A percentile compares a stretch with the other conserved stretches of the same genome.
Conservation (phyloP, 768 basidiomycete species). For the Panellus pusillus region DNA sequence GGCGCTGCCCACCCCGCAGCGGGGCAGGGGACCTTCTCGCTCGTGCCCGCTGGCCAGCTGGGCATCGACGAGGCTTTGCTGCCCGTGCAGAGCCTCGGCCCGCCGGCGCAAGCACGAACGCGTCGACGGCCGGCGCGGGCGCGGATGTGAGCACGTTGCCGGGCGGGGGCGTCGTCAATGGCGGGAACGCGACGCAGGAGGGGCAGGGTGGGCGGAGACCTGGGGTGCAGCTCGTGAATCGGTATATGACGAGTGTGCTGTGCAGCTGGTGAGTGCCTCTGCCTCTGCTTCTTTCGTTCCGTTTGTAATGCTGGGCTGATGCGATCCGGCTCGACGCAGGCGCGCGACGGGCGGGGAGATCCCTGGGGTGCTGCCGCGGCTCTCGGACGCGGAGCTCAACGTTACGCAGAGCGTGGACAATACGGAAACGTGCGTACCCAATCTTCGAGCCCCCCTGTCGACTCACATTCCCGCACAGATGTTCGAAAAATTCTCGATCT, state of each 20-base stretch:
- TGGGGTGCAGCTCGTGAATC: conserved; percentile 75
- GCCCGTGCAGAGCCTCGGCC: conserved; percentile 59
- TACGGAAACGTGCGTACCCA: conserved; percentile 65
- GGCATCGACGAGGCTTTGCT: conserved; percentile 68
- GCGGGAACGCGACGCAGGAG: conserved; percentile 64
- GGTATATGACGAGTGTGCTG: conserved; percentile 78
- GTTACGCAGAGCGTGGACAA: conserved; percentile 64
- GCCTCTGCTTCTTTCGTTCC: not conserved
- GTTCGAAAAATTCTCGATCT: conserved; percentile 85
- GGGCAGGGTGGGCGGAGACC: conserved; percentile 71
- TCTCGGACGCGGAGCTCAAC: conserved; percentile 70
- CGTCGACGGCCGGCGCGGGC: conserved; percentile 49
- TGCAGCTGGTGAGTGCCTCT: conserved; percentile 83
- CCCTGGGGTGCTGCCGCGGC: conserved; percentile 60
- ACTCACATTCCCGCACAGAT: conserved; percentile 45
- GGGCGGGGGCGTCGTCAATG: conserved; percentile 60
- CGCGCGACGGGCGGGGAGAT: conserved; percentile 88
- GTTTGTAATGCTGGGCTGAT: not conserved
- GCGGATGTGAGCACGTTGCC: conserved; percentile 59
- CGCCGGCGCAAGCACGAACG: conserved; percentile 36
- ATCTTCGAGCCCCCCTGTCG: not conserved
- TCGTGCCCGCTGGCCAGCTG: conserved; percentile 83
- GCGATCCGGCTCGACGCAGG: conserved; percentile 53
- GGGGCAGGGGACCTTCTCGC: conserved; percentile 59
- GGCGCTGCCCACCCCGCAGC: conserved; percentile 46